Evolutionary conservation across 1,284 basidiomycete genomes (phyloP).

Genomic region (Cystobasidium sp.): DNA sequence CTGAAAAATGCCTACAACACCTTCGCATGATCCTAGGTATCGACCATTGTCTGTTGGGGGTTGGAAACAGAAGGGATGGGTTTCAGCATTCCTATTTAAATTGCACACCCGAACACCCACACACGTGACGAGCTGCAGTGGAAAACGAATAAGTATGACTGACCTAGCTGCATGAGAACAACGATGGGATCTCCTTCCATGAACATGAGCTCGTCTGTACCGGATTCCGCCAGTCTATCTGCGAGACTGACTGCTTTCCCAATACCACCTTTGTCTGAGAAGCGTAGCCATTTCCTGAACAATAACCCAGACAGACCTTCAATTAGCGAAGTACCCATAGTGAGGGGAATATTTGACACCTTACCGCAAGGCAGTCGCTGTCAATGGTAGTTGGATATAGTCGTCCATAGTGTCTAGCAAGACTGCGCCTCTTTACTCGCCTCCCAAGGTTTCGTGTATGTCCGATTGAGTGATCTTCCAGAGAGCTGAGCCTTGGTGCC

Average conservation of each 20-base stretch:
- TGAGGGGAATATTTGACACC: background rate
- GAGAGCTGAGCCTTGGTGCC: too few species aligned
- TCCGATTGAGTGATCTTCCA: too few species aligned
- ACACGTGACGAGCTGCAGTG: slow-evolving; percentile 1
- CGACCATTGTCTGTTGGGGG: slow-evolving; percentile 6
- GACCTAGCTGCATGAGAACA: slow-evolving; percentile 35
- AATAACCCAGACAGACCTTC: background rate
- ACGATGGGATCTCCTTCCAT: slow-evolving; percentile 37
- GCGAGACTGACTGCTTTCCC: slow-evolving; percentile 10
- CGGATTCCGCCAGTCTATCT: slow-evolving; percentile 34
- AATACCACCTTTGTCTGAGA: slow-evolving; percentile 32
- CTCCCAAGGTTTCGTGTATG: too few species aligned
- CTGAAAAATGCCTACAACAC: slow-evolving; percentile 39
- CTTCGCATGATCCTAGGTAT: slow-evolving; percentile 37
- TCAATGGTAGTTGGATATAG: slow-evolving; percentile 14
- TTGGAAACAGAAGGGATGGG: background rate
- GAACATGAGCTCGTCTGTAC: slow-evolving; percentile 41
- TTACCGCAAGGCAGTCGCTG: slow-evolving; percentile 27
- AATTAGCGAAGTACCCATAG: background rate
- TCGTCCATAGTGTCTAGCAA: background rate
- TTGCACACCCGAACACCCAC: too few species aligned
- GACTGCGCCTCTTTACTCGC: background rate
- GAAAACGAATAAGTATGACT: background rate
- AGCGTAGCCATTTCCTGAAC: slow-evolving; percentile 38
- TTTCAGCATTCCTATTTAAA: background rate